Base-by-base conservation (phyloP, 2,329 filamentous ascomycete genomes). In the Aspergillus quadrilineatus region DNA sequence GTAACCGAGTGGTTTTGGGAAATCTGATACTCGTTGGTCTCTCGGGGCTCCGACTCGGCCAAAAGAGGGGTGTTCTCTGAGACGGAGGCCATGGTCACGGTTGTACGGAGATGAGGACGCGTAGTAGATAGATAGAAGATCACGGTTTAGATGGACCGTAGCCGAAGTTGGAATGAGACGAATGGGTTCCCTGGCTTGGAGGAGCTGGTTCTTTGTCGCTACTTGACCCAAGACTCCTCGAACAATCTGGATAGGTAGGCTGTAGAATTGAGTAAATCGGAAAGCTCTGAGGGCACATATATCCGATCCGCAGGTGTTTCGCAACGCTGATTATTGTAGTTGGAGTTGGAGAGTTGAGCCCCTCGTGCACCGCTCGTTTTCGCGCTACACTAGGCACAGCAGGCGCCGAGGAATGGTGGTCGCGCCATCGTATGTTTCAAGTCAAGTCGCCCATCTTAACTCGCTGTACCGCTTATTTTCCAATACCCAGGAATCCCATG, bases 401-500 rank as follows among this genome's bases (percentile, higher is more conserved):
- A 50, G 47, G 36, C 34, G 41, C 10, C 34, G 45, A 48, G 22
- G 22, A 2, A 12, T 29, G 29, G n/a, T 34, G n/a, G 32, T 28
- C 32, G 34, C 46, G n/a, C 34, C 15, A 7, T 45, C 42, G 30
- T 17, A 17, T 17, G 17, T 10, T n/a, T 45, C 10, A 49, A 10
- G 26, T 29, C 4, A 12, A 22, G 14, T 49, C 22, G 17, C n/a
- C 15, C 39, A 22, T 15, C 34, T 9, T 9, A 14, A n/a, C 7
- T 1, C 8, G 17, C 29, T 22, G 15, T n/a, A 15, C 14, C 29
- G 26, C 14, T 48, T 30, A 57, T 53, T 65, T 61, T 45, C 62
- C 67, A 55, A 71, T 63, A 3, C 69, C 63, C 37, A 75, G 45
- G 46, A 72, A 71, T 28, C 61, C 65, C 72, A 75, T 69, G 2